These are phyloP conservation scores for Zasmidium cellare DNA, from an alignment of 2,329 filamentous ascomycete species.

Conservation along the genomic window DNA sequence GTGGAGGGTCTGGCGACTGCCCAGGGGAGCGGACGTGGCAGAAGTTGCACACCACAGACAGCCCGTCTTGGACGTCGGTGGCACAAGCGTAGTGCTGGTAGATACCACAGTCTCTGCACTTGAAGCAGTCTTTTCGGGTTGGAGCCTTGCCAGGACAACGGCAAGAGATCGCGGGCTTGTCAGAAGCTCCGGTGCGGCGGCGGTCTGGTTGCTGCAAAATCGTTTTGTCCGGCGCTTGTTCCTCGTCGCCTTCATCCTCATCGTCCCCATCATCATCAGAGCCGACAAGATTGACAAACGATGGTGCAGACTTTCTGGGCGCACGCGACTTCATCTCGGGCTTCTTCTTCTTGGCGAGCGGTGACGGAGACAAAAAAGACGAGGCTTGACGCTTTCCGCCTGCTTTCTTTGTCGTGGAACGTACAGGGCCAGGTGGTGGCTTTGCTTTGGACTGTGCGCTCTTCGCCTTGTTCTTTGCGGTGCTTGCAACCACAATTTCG, in stretches of 20 bases:
- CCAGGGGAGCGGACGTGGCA: neutral
- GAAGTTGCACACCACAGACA: slow-evolving; percentile 7
- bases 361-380: neutral
- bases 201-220: neutral
- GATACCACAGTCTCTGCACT: slow-evolving; percentile 4
- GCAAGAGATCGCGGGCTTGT: neutral
- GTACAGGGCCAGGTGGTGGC: no score
- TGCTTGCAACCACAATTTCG: neutral
- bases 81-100: slow-evolving; percentile 10
- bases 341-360: neutral
- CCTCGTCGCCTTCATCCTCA: neutral
- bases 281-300: neutral
- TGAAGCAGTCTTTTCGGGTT: slow-evolving; percentile 6
- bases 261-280: neutral
- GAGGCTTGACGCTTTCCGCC: neutral
- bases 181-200: neutral
- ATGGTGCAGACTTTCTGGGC: neutral
- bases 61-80: neutral
- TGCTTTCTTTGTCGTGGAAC: neutral
- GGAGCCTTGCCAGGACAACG: neutral
- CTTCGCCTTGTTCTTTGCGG: neutral
- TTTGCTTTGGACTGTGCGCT: neutral
- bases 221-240: neutral
- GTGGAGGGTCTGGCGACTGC: neutral
- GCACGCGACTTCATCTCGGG: neutral